Percentiles rank a stretch among this genome's conserved stretches.
Conservation (phyloP, 2,329 filamentous ascomycete species). For the Exophiala sp. region DNA sequence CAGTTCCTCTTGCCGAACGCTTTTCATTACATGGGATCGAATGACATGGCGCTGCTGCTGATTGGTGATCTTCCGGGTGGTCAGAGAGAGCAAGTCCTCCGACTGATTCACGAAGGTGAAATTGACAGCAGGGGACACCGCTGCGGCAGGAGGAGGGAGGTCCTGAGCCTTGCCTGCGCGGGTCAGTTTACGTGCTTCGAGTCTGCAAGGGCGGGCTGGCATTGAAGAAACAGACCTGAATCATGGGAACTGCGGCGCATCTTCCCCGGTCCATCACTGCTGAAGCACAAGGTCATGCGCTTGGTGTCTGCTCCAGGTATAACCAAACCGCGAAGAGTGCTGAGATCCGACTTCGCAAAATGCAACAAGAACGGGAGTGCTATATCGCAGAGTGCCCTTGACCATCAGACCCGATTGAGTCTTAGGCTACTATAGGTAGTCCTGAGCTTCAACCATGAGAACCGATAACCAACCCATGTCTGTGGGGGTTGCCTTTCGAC, state of each 20-base stretch:
- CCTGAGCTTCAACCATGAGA: too few relatives aligned
- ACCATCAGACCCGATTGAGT: neutral
- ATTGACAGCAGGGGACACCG: slow-evolving; percentile 16
- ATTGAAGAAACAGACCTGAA: too few relatives aligned
- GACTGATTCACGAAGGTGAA: slow-evolving; percentile 41
- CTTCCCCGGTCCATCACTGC: slow-evolving; percentile 15
- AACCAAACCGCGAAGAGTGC: too few relatives aligned
- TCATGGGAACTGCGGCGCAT: slow-evolving; percentile 12
- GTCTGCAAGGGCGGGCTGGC: too few relatives aligned
- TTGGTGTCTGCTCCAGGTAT: neutral
- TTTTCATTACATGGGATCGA: slow-evolving; percentile 41
- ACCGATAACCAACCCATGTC: too few relatives aligned
- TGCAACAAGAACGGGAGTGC: too few relatives aligned
- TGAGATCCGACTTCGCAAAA: too few relatives aligned
- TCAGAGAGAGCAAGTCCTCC: slow-evolving; percentile 32
- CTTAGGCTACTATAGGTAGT: too few relatives aligned
- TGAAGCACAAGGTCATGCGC: neutral
- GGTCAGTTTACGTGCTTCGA: too few relatives aligned
- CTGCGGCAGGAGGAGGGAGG: slow-evolving; percentile 26
- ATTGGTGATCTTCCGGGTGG: slow-evolving; percentile 37
- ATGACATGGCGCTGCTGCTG: slow-evolving; percentile 38
- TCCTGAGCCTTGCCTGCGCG: slow-evolving; percentile 11
- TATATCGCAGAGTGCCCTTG: neutral
- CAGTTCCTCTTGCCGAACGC: slow-evolving; percentile 39
- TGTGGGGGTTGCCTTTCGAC: too few relatives aligned